Percentiles rank a stretch among this genome's conserved stretches.
These are phyloP conservation scores for Boletus rubropictus DNA, from an alignment of 768 basidiomycete genomes.

Conservation along the genomic window DNA sequence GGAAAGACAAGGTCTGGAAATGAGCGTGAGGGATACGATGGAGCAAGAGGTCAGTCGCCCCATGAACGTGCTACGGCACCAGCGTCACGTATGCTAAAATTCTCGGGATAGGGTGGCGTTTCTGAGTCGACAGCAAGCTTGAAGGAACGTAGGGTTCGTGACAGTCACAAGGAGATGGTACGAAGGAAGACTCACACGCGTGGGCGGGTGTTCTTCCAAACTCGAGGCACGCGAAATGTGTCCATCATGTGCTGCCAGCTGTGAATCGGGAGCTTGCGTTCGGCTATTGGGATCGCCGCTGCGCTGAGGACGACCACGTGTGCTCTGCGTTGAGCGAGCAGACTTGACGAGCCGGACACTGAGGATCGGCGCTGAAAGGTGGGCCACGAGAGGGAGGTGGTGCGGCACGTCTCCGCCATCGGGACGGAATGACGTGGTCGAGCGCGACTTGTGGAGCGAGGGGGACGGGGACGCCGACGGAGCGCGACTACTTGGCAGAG, in stretches of 20 bases:
- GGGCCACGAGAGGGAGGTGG: conserved; percentile 2
- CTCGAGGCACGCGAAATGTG: neutral
- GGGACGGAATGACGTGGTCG: conserved; percentile 19
- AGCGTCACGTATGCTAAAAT: conserved; percentile 28
- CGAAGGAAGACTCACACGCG: conserved; percentile 13
- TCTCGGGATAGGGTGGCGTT: conserved; percentile 18
- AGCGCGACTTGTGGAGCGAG: conserved; percentile 19
- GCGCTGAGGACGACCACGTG: conserved; percentile 23
- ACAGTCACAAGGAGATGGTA: neutral
- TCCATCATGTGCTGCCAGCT: neutral
- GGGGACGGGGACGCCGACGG: conserved; percentile 19
- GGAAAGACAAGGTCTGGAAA: conserved; percentile 26
- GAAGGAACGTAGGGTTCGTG: conserved; percentile 6
- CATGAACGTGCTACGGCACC: conserved; percentile 32
- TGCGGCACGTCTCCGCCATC: conserved; percentile 16
- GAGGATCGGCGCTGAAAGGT: conserved; percentile 9
- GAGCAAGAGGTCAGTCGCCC: conserved; percentile 24
- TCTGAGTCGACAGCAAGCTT: conserved; percentile 12
- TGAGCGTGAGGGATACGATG: conserved; percentile 25
- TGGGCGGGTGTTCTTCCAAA: conserved; percentile 3
- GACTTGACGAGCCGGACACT: conserved; percentile 25
- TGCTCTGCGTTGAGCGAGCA: conserved; percentile 1
- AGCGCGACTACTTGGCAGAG: conserved; percentile 15
- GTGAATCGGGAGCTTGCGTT: neutral
- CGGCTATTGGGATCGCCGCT: conserved; percentile 10